These are phyloP conservation scores for Sodiomyces alkalinus DNA, from an alignment of 2,329 filamentous ascomycete genomes.

Conservation along the genomic window DNA sequence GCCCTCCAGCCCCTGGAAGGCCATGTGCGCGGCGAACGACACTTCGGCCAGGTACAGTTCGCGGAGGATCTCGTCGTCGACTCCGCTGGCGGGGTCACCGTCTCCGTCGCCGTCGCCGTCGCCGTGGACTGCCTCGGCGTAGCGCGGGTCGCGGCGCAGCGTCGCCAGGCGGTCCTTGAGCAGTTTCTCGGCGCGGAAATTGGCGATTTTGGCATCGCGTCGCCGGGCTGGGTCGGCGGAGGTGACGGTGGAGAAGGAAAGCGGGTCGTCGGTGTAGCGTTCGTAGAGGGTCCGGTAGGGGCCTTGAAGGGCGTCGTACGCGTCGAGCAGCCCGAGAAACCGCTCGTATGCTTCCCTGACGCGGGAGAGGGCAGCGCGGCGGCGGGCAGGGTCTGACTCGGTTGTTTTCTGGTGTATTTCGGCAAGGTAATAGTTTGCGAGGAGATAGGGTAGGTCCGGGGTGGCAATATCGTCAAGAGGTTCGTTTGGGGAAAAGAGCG, in stretches of 20 bases:
- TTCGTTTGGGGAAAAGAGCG: conserved; percentile 86
- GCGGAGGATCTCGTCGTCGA: conserved; percentile 75
- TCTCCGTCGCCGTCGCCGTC: conserved; percentile 57
- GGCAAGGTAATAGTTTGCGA: conserved; percentile 63
- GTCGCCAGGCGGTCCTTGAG: conserved; percentile 66
- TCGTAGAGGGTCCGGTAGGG: conserved; percentile 56
- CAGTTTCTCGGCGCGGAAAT: conserved; percentile 74
- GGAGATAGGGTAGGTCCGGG: conserved; percentile 70
- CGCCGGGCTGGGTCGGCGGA: conserved; percentile 43
- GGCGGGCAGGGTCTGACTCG: conserved; percentile 33
- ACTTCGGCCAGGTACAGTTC: conserved; percentile 66
- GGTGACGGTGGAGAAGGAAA: conserved; percentile 54
- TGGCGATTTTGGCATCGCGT: conserved; percentile 71
- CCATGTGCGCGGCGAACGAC: conserved; percentile 56
- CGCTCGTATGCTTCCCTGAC: conserved; percentile 60
- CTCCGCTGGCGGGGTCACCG: conserved; percentile 26
- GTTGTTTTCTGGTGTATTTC: conserved; percentile 61
- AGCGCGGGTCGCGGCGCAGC: conserved; percentile 26
- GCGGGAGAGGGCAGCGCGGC: conserved; percentile 44
- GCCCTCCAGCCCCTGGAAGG: conserved; percentile 78
- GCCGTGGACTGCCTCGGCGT: too few relatives aligned
- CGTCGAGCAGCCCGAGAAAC: conserved; percentile 63
- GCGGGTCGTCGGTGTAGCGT: conserved; percentile 55
- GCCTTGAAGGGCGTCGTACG: conserved; percentile 56
- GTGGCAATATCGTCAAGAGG: conserved; percentile 74